A percentile compares a stretch with the other conserved stretches of the same genome.
phyloP scores from a whole-genome alignment of 2,329 filamentous ascomycete genomes.

The Xylariaceae sp. region DNA sequence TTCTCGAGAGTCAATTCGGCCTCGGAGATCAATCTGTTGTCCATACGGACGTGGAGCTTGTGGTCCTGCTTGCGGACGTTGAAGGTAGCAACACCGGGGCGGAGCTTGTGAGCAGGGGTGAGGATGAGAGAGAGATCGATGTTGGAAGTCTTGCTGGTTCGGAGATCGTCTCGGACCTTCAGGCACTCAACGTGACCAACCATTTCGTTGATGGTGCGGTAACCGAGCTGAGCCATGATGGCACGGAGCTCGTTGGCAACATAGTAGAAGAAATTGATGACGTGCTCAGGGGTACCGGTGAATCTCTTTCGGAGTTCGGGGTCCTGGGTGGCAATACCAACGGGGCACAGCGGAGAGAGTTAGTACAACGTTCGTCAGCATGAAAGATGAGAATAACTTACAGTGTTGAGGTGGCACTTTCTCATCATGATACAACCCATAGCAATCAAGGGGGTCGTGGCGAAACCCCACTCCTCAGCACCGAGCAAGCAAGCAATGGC shows the following conservation, averaged over 20 bases:
- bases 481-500: conserved; percentile 91
- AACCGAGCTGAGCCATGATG: conserved; percentile 93
- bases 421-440: conserved; percentile 97
- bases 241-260: conserved; percentile 91
- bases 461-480: conserved; percentile 98
- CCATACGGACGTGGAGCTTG: conserved; percentile 82
- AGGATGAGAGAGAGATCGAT: conserved; percentile 90
- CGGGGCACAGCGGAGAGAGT: conserved; percentile 55
- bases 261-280: conserved; percentile 99
- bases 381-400: background rate
- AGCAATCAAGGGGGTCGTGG: conserved; percentile 87
- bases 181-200: conserved; percentile 86
- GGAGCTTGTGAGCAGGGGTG: conserved; percentile 91
- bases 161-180: conserved; percentile 80
- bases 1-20: conserved; percentile 93
- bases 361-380: conserved; percentile 49
- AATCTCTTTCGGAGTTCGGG: conserved; percentile 94
- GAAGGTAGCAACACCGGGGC: conserved; percentile 91
- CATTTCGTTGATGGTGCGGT: conserved; percentile 97
- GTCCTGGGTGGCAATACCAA: conserved; percentile 93
- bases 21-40: conserved; percentile 96
- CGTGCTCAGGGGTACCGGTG: conserved; percentile 84
- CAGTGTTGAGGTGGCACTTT: conserved; percentile 52
- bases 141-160: conserved; percentile 83
- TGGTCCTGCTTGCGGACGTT: conserved; percentile 98